Evolutionary conservation across 2,329 filamentous ascomycete species (phyloP), one percentile per base, ranked within the genome.

Genomic region (Pseudohalonectria lignicola): DNA sequence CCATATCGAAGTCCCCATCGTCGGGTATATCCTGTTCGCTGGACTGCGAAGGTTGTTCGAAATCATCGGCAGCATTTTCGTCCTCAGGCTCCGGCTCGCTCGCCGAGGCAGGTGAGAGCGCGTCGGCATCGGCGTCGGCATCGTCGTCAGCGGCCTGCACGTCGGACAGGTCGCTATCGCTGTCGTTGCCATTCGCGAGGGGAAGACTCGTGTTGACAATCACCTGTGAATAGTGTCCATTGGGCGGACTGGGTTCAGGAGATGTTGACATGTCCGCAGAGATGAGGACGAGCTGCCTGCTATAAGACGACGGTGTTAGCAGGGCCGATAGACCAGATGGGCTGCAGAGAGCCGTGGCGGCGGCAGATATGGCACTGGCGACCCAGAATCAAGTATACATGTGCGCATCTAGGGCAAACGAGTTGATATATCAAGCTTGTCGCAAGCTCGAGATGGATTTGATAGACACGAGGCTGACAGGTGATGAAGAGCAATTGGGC

Each of bases 131-230:
- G 16, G 51, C 41, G 37, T 58, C 56, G 31, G 45, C 49, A 39
- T 55, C 55, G 25, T 52, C 53, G 47, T 68, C 66, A 52, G 69
- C 64, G 51, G 66, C 63, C 53, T 74, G 72, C 49, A 74, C 67
- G 52, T 93, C 82, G 51, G 84, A 87, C 43, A 82, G 69, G 49
- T 87, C 84, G 68, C 78, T 86, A 50, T 86, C 84, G 61, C 73
- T 82, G 47, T 71, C 71, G 44, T 71, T 52, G 41, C 57, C 60
- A 43, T 60, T 57, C 45, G 61, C 56, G 36, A 59, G 50, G 42
- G 55, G 52, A 39, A 59, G 56, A 39, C 53, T 55, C 42, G 54
- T 59, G 48, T 67, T 61, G 49, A 67, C 64, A 46, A 67, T 61
- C 46, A 64, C 60, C 49, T 74, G 70, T 54, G 74, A 74, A 50